Evolutionary conservation across 2,329 filamentous ascomycete species (phyloP), one percentile per base, ranked within the genome.

Genomic region (Penicillium crustosum): DNA sequence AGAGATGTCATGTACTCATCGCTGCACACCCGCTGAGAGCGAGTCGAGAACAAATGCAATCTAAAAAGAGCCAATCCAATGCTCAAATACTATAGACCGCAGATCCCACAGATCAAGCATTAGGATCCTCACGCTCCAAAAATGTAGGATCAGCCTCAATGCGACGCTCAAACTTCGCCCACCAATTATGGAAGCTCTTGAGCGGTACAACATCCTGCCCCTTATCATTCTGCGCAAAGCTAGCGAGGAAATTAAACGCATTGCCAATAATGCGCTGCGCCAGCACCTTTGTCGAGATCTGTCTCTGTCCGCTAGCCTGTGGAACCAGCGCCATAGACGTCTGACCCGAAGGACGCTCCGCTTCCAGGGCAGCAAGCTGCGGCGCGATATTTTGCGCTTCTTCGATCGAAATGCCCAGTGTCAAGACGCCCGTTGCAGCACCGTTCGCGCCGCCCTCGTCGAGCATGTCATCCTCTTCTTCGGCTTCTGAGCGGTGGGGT

Each of bases 121-220:
- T 68, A 19, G 81, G 79, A 63, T 85, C 83, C 55, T 82, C 85
- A 68, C 88, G 85, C 76, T 97, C 93, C 65, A 99, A 79, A 73
- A 99, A 99, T 7, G 86, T 85, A 0, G 94, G 93, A 77, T 99
- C 94, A 63, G 85, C 83, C 67, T 93, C 88, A 39, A 99, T 84
- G 70, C 87, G 88, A 60, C 86, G 85, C 79, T 99, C 93, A 77
- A 99, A 99, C 77, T 97, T 97, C 60, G 82, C 84, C 94, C 95
- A 99, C 94, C 95, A 99, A 58, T 96, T 91, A 77, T 95, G 89
- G 73, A 99, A 99, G 6, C 90, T 91, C 77, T 90, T 94, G 63
- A 99, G 77, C n/a, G 94, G 93, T 25, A 99, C 90, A 13, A 95
- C 89, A 73, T 97, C 93, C 45, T 89, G 84, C 0, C 89, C 89